phyloP scores from a whole-genome alignment of 495 filamentous ascomycete genomes.

The Penicillium herquei region DNA sequence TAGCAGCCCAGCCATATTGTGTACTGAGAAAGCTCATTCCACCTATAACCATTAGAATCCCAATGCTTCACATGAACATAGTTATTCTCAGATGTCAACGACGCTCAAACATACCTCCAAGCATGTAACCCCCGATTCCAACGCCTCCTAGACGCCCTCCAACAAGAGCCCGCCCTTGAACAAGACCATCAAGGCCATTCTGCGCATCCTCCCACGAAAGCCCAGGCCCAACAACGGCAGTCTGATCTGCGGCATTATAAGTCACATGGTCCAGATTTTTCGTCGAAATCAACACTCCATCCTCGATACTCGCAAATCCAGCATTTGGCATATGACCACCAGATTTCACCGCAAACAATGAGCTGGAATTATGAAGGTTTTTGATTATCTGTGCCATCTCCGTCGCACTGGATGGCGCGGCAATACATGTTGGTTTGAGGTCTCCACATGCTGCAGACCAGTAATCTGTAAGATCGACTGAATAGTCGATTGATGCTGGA shows the following conservation, averaged over 20 bases:
- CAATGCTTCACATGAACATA: not conserved
- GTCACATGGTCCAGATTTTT: conserved; percentile 36
- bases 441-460: conserved; percentile 43
- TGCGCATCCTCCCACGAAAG: conserved; percentile 40
- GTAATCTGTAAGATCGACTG: conserved; percentile 30
- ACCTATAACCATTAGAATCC: conserved; percentile 22
- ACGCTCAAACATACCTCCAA: conserved; percentile 37
- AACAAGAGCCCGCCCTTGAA: conserved; percentile 31
- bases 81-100: too few species aligned
- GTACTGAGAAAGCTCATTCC: conserved; percentile 52
- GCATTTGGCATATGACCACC: conserved; percentile 48
- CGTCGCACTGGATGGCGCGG: conserved; percentile 33
- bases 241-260: conserved; percentile 34
- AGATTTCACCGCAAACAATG: conserved; percentile 41
- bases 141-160: conserved; percentile 39
- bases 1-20: conserved; percentile 57
- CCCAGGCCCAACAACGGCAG: conserved; percentile 40
- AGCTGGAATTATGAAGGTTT: conserved; percentile 35
- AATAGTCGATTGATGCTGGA: conserved; percentile 27
- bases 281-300: conserved; percentile 39
- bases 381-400: conserved; percentile 40
- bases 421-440: conserved; percentile 41
- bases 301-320: conserved; percentile 43
- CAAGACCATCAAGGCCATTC: conserved; percentile 28
- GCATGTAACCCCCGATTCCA: conserved; percentile 41